phyloP scores from a whole-genome alignment of 352 stramenopile species.

The Pythium oligandrum region DNA sequence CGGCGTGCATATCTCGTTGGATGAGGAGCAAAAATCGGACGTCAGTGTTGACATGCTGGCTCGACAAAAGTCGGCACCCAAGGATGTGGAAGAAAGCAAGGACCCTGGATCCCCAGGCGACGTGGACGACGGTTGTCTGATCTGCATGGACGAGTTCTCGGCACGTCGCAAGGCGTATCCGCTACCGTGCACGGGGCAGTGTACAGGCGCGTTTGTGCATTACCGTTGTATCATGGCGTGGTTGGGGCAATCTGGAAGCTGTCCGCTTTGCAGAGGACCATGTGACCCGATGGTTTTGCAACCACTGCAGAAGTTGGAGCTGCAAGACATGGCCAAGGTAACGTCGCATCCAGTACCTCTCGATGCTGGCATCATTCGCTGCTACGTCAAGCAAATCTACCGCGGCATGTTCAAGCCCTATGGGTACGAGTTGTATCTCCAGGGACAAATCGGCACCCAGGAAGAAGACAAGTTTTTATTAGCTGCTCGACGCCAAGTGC shows the following conservation, averaged over 20 bases:
- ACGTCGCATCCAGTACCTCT: constrained; percentile 73
- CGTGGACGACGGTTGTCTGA: constrained; percentile 55
- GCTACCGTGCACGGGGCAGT: constrained; percentile 73
- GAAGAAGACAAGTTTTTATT: constrained; percentile 81
- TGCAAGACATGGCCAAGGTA: constrained; percentile 75
- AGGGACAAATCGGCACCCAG: constrained; percentile 79
- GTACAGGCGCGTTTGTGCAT: constrained; percentile 76
- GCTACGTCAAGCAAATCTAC: constrained; percentile 87
- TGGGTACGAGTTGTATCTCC: constrained; percentile 78
- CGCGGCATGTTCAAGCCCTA: constrained; percentile 86
- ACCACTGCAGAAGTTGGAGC: constrained; percentile 77
- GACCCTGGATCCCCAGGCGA: constrained; percentile 19
- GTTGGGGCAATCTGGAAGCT: constrained; percentile 80
- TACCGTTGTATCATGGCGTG: constrained; percentile 89
- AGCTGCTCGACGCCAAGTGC: constrained; percentile 70
- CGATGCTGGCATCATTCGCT: constrained; percentile 82
- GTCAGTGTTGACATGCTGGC: not conserved
- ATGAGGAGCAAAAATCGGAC: constrained; percentile 31
- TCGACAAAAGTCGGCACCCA: constrained; percentile 6
- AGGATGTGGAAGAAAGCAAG: constrained; percentile 17
- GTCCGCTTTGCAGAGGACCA: constrained; percentile 70
- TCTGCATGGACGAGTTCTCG: constrained; percentile 90
- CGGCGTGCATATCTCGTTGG: constrained; percentile 17
- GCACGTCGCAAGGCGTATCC: constrained; percentile 77
- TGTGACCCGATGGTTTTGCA: constrained; percentile 81